A percentile compares a stretch with the other conserved stretches of the same genome.
Conservation (phyloP, 331 rosid genomes). For the Quercus lobata region DNA sequence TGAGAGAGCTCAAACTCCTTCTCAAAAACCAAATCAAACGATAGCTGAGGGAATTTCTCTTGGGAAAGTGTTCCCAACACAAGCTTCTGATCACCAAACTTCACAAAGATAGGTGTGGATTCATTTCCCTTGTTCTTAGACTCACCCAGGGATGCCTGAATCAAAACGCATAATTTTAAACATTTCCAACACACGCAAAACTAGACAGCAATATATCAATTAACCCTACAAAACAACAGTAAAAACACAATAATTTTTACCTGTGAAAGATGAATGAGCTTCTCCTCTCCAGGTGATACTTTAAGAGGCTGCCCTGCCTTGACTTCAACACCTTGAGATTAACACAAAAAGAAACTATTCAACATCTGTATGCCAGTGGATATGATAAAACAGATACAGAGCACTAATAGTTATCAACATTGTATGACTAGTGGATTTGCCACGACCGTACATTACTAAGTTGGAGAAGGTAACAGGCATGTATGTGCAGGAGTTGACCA, state of each 20-base stretch:
- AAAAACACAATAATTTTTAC: constrained; percentile 19
- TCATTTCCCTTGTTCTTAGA: constrained; percentile 53
- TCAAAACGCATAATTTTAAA: not conserved
- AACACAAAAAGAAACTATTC: not conserved
- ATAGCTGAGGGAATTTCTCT: constrained; percentile 62
- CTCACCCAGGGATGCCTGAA: constrained; percentile 73
- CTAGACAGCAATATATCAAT: not conserved
- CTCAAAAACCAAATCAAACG: constrained; percentile 73
- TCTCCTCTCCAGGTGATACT: constrained; percentile 23
- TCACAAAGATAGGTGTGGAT: constrained; percentile 36
- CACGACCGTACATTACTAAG: not conserved
- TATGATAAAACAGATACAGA: not conserved
- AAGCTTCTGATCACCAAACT: constrained; percentile 53
- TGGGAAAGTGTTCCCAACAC: constrained; percentile 65
- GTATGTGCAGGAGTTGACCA: not conserved
- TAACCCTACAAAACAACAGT: not conserved
- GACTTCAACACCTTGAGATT: constrained; percentile 62
- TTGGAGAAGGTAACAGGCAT: not conserved
- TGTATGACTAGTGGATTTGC: not conserved
- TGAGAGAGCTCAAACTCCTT: constrained; percentile 86
- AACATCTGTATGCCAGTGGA: not conserved
- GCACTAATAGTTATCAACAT: not conserved
- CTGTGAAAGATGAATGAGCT: constrained; percentile 68
- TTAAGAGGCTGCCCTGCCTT: constrained; percentile 58
- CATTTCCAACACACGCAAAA: not conserved